These are phyloP conservation scores for Brachypodium distachyon DNA, from an alignment of 202 grass and related monocot genomes.

Conservation along the genomic window DNA sequence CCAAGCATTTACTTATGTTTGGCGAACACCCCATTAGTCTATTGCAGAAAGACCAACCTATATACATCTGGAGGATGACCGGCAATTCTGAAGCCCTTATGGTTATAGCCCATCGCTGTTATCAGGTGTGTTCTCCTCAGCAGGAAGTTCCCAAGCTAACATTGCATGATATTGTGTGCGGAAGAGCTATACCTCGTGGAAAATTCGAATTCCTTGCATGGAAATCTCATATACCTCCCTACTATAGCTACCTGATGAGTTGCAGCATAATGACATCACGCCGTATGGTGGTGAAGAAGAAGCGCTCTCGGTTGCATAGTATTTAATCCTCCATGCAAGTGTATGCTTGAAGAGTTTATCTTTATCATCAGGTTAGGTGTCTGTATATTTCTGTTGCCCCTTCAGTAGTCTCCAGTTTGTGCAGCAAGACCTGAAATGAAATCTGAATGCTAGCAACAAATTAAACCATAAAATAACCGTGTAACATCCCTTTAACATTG, in stretches of 20 bases:
- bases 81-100: neutral
- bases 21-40: neutral
- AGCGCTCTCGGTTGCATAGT: neutral
- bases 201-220: neutral
- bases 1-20: neutral
- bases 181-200: neutral
- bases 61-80: neutral
- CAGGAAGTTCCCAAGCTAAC: neutral
- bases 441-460: neutral
- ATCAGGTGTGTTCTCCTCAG: neutral
- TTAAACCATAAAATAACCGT: neutral
- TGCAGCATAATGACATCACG: neutral
- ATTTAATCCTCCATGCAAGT: neutral
- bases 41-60: neutral
- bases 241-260: neutral
- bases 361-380: neutral
- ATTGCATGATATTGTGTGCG: neutral
- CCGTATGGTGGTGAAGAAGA: neutral
- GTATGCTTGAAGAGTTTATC: neutral
- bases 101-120: neutral
- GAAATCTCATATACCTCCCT: conserved; percentile 28
- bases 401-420: neutral
- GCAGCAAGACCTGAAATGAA: neutral
- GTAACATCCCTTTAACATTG: neutral
- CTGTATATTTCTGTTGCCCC: neutral